phyloP scores from a whole-genome alignment of 495 filamentous ascomycete species.

The Daldinia bambusicola region DNA sequence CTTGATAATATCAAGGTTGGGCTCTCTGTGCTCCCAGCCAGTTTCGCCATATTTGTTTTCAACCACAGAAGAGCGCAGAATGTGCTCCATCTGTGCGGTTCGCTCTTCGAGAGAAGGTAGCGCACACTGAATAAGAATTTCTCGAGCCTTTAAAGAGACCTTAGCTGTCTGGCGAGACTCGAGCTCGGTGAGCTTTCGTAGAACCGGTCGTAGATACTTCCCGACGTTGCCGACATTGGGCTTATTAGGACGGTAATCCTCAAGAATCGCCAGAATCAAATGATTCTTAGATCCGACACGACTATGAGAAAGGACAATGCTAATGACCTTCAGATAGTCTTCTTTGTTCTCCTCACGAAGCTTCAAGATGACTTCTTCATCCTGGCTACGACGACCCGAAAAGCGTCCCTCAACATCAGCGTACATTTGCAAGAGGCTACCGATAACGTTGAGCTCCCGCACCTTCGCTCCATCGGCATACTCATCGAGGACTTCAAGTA shows the following conservation, averaged over 20 bases:
- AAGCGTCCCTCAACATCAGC: conserved; percentile 85
- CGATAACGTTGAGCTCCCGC: conserved; percentile 87
- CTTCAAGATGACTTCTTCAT: conserved; percentile 93
- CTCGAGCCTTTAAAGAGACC: conserved; percentile 95
- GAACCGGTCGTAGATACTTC: conserved; percentile 84
- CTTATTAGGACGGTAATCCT: conserved; percentile 94
- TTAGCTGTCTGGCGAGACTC: conserved; percentile 92
- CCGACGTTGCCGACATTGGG: conserved; percentile 86
- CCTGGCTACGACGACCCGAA: conserved; percentile 81
- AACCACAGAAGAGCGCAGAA: conserved; percentile 94
- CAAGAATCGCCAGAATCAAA: conserved; percentile 87
- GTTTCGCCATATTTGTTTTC: conserved; percentile 97
- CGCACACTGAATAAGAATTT: conserved; percentile 96
- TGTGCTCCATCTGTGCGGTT: conserved; percentile 97
- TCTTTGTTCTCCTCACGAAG: conserved; percentile 97
- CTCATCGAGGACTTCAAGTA: conserved; percentile 80
- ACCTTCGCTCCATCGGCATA: conserved; percentile 91
- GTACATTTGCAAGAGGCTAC: conserved; percentile 79
- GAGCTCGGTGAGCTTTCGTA: conserved; percentile 89
- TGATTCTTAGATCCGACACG: conserved; percentile 94
- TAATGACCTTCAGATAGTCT: conserved; percentile 81
- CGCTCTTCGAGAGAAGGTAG: conserved; percentile 96
- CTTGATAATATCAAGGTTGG: conserved; percentile 85
- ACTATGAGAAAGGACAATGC: conserved; percentile 93
- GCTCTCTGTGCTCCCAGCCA: conserved; percentile 95